phyloP scores from a whole-genome alignment of 345 rosid genomes.

The Viola odorata region DNA sequence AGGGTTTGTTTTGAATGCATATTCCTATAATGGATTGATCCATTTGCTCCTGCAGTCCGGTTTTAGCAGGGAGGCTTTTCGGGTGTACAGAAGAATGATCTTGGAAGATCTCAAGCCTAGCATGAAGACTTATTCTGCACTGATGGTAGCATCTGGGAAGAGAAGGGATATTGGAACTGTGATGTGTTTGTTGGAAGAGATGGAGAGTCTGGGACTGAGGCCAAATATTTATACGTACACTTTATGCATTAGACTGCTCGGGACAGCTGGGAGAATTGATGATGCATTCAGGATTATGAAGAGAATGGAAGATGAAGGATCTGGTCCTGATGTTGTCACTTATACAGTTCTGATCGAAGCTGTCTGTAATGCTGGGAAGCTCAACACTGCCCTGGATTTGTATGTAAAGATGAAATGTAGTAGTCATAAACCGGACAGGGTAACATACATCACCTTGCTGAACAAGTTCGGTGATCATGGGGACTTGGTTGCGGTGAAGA shows the following conservation, averaged over 20 bases:
- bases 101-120: conserved; percentile 84
- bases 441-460: conserved; percentile 74
- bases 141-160: conserved; percentile 88
- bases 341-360: conserved; percentile 88
- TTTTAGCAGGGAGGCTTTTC: conserved; percentile 56
- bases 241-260: conserved; percentile 79
- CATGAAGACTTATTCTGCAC: conserved; percentile 85
- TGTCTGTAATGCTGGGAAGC: conserved; percentile 67
- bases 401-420: conserved; percentile 69
- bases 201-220: conserved; percentile 72
- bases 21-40: conserved; percentile 77
- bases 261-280: conserved; percentile 69
- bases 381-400: conserved; percentile 54
- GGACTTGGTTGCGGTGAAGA: conserved; percentile 56
- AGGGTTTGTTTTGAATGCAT: conserved; percentile 67
- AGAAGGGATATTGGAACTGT: conserved; percentile 64
- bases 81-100: conserved; percentile 60
- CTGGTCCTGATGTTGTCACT: conserved; percentile 82
- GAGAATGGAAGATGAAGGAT: conserved; percentile 84
- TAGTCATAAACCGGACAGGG: conserved; percentile 68
- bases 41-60: conserved; percentile 65
- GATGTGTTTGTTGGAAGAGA: conserved; percentile 69
- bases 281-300: conserved; percentile 62
- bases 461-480: conserved; percentile 70
- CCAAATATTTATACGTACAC: conserved; percentile 91